Conservation (phyloP, 805 yeast genomes). For the Lipomyces spencermartinsiae region DNA sequence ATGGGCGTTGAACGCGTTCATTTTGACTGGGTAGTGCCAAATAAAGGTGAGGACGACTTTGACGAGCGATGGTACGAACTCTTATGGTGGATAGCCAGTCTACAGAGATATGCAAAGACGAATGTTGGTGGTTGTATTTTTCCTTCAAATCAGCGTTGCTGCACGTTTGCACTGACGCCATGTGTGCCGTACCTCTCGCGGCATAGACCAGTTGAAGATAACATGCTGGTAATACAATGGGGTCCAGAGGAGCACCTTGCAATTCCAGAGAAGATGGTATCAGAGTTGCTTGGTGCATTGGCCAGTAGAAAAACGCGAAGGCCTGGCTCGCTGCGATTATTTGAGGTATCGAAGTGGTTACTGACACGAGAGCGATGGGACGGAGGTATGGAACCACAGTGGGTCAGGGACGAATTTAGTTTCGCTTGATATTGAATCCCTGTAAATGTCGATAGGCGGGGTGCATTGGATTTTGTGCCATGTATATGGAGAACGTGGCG, state of each 20-base stretch:
- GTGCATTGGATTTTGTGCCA: background rate
- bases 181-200: constrained; percentile 22
- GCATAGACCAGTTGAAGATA: constrained; percentile 13
- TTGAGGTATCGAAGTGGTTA: constrained; percentile 13
- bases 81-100: constrained; percentile 20
- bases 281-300: constrained; percentile 7
- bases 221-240: constrained; percentile 27
- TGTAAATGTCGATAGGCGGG: background rate
- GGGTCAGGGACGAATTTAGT: constrained; percentile 6
- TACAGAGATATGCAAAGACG: background rate
- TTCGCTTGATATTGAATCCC: background rate
- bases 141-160: constrained; percentile 6
- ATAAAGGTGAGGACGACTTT: constrained; percentile 5
- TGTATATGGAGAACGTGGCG: background rate
- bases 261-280: constrained; percentile 19
- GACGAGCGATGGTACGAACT: constrained; percentile 28
- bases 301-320: constrained; percentile 3
- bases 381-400: constrained; percentile 23
- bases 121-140: background rate
- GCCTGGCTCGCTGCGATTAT: constrained; percentile 15
- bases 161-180: constrained; percentile 22
- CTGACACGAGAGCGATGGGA: constrained; percentile 25
- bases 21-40: constrained; percentile 20
- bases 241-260: constrained; percentile 21
- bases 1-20: constrained; percentile 4